Evolutionary conservation across 345 rosid genomes (phyloP), one percentile per base, ranked within the genome.

Genomic region (Punica granatum): DNA sequence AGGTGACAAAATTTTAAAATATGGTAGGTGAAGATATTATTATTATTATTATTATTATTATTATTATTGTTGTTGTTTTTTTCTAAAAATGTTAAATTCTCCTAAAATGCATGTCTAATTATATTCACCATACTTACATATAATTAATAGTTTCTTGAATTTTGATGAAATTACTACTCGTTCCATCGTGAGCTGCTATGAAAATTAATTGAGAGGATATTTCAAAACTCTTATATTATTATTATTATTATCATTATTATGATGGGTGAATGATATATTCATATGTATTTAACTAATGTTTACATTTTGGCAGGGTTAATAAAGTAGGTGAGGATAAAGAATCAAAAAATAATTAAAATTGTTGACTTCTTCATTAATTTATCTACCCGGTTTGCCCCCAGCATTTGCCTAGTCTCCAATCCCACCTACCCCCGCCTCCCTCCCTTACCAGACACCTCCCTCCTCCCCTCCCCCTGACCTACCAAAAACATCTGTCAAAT

Each of bases 341-440:
- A 28, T 18, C 3, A 4, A 7, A 3, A 6, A 0, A 18, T 8
- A 6, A 64, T 64, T 34, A 42, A 42, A 64, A 1, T 7, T 28
- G 54, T 42, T 42, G 67, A 64, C 67, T 28, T 3, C 36, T 64
- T 64, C 51, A 41, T 19, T 32, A 49, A 28, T 28, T 42, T 35
- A 46, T 49, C 1, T 42, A n/a, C 53, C n/a, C 2, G 0, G 6
- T 4, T 7, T 28, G 13, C 67, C 67, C 67, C 54, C 53, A 0
- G 3, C 0, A 10, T 7, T 1, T 3, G 0, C 43, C 7, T 0
- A 23, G 31, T 32, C 44, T 23, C 61, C 37, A n/a, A 26, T 33
- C n/a, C 65, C 61, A 51, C 54, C 69, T 66, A 66, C 43, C 69
- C n/a, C 60, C 44, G 6, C 61, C 33, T 49, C 61, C 61, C 33